These are phyloP conservation scores for Oryza meyeriana DNA, from an alignment of 176 grass and related monocot species.

Conservation along the genomic window DNA sequence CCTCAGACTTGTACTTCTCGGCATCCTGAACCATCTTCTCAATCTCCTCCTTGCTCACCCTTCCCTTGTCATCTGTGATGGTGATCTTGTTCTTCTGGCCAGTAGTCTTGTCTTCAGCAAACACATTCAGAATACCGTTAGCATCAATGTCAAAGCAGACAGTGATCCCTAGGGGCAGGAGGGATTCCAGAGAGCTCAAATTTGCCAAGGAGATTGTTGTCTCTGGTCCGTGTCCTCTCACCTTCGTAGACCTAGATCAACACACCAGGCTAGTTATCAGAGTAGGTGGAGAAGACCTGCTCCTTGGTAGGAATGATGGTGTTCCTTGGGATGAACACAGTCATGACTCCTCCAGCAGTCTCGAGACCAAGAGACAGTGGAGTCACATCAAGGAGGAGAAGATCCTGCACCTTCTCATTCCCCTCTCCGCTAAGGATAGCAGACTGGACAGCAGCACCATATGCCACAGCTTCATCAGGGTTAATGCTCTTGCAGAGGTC, in stretches of 20 bases:
- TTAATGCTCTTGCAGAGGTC: constrained; percentile 68
- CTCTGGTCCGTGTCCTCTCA: constrained; percentile 49
- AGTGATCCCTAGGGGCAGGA: constrained; percentile 51
- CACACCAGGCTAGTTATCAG: constrained; percentile 58
- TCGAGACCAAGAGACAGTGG: constrained; percentile 62
- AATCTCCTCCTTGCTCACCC: constrained; percentile 56
- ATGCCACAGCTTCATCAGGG: constrained; percentile 57
- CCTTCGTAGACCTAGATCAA: constrained; percentile 60
- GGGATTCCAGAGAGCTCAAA: constrained; percentile 60
- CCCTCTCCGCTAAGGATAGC: constrained; percentile 55
- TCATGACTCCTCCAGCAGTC: constrained; percentile 57
- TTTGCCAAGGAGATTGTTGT: constrained; percentile 62
- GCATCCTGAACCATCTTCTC: constrained; percentile 61
- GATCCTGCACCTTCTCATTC: constrained; percentile 60
- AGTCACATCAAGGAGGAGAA: constrained; percentile 52
- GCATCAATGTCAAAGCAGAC: constrained; percentile 60
- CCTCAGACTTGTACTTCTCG: constrained; percentile 59
- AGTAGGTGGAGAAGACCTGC: constrained; percentile 63
- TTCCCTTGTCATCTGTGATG: constrained; percentile 53
- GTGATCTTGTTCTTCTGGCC: constrained; percentile 64
- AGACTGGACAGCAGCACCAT: constrained; percentile 55
- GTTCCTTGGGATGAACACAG: constrained; percentile 53
- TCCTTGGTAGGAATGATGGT: constrained; percentile 60
- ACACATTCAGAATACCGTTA: constrained; percentile 51
- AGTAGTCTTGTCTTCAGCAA: constrained; percentile 55